A percentile compares a stretch with the other conserved stretches of the same genome.
These are phyloP conservation scores for Rhizopus delemar DNA, from an alignment of 371 early-diverging fungal species.

Conservation along the genomic window DNA sequence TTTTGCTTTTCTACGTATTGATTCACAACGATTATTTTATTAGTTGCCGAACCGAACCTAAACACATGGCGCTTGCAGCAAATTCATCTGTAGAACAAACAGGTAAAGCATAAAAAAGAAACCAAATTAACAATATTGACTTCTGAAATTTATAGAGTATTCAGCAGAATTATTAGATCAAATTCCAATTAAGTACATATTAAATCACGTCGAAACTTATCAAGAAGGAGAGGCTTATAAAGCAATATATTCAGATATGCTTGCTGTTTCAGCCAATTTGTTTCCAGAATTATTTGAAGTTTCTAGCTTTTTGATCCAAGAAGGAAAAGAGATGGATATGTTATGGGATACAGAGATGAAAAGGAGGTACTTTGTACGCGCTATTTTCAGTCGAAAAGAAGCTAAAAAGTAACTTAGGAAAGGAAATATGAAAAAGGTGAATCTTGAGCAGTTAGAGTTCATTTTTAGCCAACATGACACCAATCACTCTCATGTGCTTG, in stretches of 20 bases:
- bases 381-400: not conserved
- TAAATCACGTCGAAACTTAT: constrained; percentile 40
- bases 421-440: constrained; percentile 6
- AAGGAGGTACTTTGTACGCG: not conserved
- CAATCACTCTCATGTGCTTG: constrained; percentile 8
- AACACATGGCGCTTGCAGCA: constrained; percentile 19
- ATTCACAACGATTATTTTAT: constrained; percentile 43
- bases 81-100: constrained; percentile 20
- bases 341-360: constrained; percentile 15
- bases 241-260: constrained; percentile 46
- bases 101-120: constrained; percentile 16
- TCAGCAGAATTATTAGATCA: constrained; percentile 30
- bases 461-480: constrained; percentile 18
- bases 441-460: constrained; percentile 3
- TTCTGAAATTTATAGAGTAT: constrained; percentile 31
- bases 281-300: constrained; percentile 58
- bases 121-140: not conserved
- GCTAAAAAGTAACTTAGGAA: not conserved
- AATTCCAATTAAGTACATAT: constrained; percentile 46
- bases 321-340: constrained; percentile 35
- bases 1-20: constrained; percentile 46
- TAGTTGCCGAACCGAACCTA: constrained; percentile 37
- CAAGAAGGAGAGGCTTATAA: constrained; percentile 34
- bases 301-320: constrained; percentile 38
- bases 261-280: constrained; percentile 43